Base-by-base conservation (phyloP, 140 eudicot species). In the Erigeron philadelphicus region DNA sequence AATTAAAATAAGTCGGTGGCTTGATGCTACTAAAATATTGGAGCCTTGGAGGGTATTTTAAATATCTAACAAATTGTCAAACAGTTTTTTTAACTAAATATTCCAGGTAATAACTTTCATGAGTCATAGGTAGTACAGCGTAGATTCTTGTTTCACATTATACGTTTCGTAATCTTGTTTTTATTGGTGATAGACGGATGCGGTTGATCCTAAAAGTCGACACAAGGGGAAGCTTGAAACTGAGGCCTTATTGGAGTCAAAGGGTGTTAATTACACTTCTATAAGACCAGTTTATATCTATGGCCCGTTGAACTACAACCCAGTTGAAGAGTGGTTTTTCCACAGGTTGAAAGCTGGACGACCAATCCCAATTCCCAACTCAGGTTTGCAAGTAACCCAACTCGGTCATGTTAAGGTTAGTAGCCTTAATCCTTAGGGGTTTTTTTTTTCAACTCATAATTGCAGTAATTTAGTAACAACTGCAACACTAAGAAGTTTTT, bases 151-250 rank as follows among this genome's bases (percentile, higher is more conserved):
- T 31, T 35, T 68, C 19, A 11, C 59, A 44, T 53, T 58, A 35
- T 21, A 46, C 57, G 8, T 9, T 17, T 18, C 48, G 25, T 0
- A 12, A 16, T 17, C 21, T 2, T 41, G 48, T 56, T 46, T 57
- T 42, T 45, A 40, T 68, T 56, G 61, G 38, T 7, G 21, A 59
- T 78, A 92, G 98, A 56, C 50, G 47, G 98, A 92, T 78, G 98
- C 96, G 56, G 98, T 86, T 74, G 98, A 92, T 74, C 98, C 98
- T 46, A 93, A 93, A 85, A 93, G 98, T 71, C 76, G 98, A 73
- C 98, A 93, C 83, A 93, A 93, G 84, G 98, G 98, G 35, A 93
- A 93, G 82, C 96, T 93, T n/a, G 96, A 89, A 60, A 93, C 98
- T 1, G 98, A 93, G 84, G 75, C 81, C 67, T 85, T 93, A 75